Evolutionary conservation across 176 grass and related monocot genomes (phyloP), one percentile per base, ranked within the genome.

Genomic region (Phoenix roebelenii): DNA sequence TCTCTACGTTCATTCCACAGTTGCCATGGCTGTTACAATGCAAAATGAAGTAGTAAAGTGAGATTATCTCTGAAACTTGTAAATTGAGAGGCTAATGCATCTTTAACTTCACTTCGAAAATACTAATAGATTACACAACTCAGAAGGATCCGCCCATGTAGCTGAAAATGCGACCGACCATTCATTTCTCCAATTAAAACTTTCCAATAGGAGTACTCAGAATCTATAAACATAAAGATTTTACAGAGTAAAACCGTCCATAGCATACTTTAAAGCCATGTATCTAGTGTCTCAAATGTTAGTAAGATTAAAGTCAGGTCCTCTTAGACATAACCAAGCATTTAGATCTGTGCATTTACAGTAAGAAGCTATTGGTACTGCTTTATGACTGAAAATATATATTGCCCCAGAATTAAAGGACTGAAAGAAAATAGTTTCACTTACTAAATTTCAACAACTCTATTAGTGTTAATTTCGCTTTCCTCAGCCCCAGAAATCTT

Each of bases 381-480:
- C 28, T 30, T 30, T 30, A 30, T 30, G 28, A 30, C 5, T 30
- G 28, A 6, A 20, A 30, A 30, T 30, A 30, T 30, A 30, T 30
- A 30, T 30, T 30, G 28, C 28, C 28, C 28, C 28, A 0, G 6
- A 30, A 30, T 6, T 6, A 6, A 30, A 6, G 6, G 5, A 6
- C 5, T 30, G 28, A 30, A 30, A 30, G 4, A 20, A 1, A 30
- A 30, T 28, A 30, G 65, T 2, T 66, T 84, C 65, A 5, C 51
- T 78, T 48, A 75, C 79, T 73, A 12, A 18, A 68, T 73, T 23
- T 74, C 80, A 14, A 83, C 80, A 4, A 83, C 64, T 54, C 55
- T 63, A 51, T 68, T 83, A 0, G 80, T 83, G 23, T 77, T 7
- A 5, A 16, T 64, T 5, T 18, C 57, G 3, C 69, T 73, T 22